Conservation (phyloP, 2,329 filamentous ascomycete genomes). For the Periconia sp. region DNA sequence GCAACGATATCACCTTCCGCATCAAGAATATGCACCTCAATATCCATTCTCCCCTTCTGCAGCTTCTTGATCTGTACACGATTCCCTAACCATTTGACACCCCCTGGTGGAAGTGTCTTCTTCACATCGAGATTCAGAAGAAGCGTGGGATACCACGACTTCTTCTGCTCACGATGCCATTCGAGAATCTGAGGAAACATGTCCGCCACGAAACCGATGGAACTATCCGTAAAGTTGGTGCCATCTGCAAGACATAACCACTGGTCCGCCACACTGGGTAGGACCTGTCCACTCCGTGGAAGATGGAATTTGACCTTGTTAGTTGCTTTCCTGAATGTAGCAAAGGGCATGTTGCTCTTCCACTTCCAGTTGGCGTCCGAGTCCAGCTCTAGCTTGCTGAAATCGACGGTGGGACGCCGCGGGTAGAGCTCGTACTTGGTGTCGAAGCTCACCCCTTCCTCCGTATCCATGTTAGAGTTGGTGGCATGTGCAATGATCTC, state of each 20-base stretch:
- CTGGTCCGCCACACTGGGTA: constrained; percentile 57
- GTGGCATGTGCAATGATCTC: constrained; percentile 68
- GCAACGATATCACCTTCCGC: constrained; percentile 65
- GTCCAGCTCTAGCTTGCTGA: constrained; percentile 46
- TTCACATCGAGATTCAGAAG: constrained; percentile 77
- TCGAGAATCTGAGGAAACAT: constrained; percentile 70
- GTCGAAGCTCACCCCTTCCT: constrained; percentile 58
- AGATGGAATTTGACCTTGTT: constrained; percentile 56
- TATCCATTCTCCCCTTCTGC: constrained; percentile 71
- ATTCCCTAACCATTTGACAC: constrained; percentile 72
- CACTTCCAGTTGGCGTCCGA: constrained; percentile 53
- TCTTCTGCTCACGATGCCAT: constrained; percentile 35
- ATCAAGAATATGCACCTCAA: constrained; percentile 71
- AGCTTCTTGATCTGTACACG: constrained; percentile 67
- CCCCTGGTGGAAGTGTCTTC: constrained; percentile 66
- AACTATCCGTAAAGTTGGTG: constrained; percentile 64
- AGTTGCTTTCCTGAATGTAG: constrained; percentile 53
- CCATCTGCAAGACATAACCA: constrained; percentile 67
- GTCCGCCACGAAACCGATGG: constrained; percentile 68
- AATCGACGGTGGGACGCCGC: constrained; percentile 44
- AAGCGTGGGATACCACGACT: constrained; percentile 73
- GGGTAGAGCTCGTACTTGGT: constrained; percentile 59
- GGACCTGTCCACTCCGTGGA: constrained; percentile 49
- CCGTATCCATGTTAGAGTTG: constrained; percentile 61
- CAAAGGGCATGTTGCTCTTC: constrained; percentile 47